These are phyloP conservation scores for Paraconiothyrium brasiliense DNA, from an alignment of 2,329 filamentous ascomycete species.

Conservation along the genomic window DNA sequence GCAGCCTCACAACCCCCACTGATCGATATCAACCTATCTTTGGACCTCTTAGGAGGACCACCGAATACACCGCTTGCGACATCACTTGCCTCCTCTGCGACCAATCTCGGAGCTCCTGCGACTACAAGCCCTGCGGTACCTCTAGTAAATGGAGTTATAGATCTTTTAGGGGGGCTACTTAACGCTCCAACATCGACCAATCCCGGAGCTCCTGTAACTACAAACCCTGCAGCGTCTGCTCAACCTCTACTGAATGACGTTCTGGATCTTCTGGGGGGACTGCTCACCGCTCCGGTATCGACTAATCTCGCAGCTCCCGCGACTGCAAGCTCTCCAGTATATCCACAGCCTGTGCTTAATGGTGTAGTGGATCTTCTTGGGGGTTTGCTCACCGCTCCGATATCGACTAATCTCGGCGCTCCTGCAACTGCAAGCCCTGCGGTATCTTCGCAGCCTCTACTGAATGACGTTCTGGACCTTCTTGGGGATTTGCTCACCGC, in stretches of 20 bases:
- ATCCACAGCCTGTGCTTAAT: too few relatives aligned
- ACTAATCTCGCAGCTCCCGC: too few relatives aligned
- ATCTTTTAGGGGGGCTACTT: not conserved
- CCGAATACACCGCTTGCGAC: not conserved
- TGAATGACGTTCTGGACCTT: not conserved
- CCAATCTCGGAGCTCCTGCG: too few relatives aligned
- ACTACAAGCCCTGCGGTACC: too few relatives aligned
- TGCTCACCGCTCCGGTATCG: not conserved
- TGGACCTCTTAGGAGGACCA: not conserved
- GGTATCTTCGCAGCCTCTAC: not conserved
- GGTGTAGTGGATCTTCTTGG: too few relatives aligned
- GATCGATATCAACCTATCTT: slow-evolving; percentile 5
- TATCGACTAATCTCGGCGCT: too few relatives aligned
- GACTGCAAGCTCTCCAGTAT: too few relatives aligned
- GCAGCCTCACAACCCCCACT: not conserved
- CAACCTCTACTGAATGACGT: not conserved
- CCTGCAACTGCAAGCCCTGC: too few relatives aligned
- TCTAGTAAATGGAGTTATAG: not conserved
- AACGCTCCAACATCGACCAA: too few relatives aligned
- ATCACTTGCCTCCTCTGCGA: too few relatives aligned
- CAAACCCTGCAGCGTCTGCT: not conserved
- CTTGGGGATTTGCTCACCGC: not conserved
- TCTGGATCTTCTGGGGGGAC: not conserved
- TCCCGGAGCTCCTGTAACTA: too few relatives aligned
- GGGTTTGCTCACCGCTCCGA: too few relatives aligned